phyloP scores from a whole-genome alignment of 139 green algal species.

The Chlamydomonas asymmetrica region DNA sequence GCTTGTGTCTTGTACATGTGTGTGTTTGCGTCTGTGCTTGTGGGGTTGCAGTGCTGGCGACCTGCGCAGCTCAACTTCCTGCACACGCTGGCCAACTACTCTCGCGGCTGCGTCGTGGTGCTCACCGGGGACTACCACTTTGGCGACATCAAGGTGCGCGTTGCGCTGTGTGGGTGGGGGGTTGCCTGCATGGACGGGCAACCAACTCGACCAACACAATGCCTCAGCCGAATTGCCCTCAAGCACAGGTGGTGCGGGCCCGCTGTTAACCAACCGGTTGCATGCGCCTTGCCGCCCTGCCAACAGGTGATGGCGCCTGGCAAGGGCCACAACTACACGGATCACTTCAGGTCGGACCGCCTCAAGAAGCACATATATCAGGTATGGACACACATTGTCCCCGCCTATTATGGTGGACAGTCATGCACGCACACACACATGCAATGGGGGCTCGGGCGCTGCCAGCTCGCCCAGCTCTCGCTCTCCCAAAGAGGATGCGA shows the following conservation, averaged over 20 bases:
- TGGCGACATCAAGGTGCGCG: slow-evolving; percentile 51
- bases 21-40: too few relatives aligned
- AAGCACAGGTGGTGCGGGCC: too few relatives aligned
- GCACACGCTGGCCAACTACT: slow-evolving; percentile 53
- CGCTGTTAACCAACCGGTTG: too few relatives aligned
- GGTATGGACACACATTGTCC: slow-evolving; percentile 11
- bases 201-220: too few relatives aligned
- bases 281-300: not conserved
- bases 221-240: too few relatives aligned
- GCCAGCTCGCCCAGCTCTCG: too few relatives aligned
- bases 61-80: slow-evolving; percentile 57
- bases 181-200: too few relatives aligned
- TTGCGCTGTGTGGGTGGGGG: too few relatives aligned
- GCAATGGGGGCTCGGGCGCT: too few relatives aligned
- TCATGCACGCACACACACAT: not conserved
- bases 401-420: not conserved
- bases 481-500: too few relatives aligned
- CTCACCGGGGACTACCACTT: slow-evolving; percentile 62
- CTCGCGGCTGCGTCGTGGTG: slow-evolving; percentile 55
- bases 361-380: slow-evolving; percentile 49
- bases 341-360: slow-evolving; percentile 7
- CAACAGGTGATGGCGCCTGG: not conserved
- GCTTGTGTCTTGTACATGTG: not conserved
- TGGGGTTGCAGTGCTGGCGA: slow-evolving; percentile 38
- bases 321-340: slow-evolving; percentile 11